phyloP scores from a whole-genome alignment of 2,329 filamentous ascomycete genomes.

The Arthrobotrys sphaeroides region DNA sequence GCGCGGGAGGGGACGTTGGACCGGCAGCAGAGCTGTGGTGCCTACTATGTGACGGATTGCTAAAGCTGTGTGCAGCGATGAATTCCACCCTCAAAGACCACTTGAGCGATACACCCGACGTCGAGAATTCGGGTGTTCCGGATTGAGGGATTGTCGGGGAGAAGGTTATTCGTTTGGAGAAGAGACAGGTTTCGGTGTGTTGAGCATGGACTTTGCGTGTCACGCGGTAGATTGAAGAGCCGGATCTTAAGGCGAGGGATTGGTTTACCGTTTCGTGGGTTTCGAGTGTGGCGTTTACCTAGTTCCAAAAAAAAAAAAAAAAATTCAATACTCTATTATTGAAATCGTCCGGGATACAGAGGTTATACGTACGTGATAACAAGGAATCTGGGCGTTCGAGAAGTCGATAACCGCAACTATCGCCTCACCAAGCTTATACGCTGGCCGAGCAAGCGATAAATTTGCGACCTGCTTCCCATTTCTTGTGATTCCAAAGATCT shows the following conservation, averaged over 20 bases:
- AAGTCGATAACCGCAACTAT: slow-evolving; percentile 88
- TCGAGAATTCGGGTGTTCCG: slow-evolving; percentile 90
- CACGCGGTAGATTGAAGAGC: slow-evolving; percentile 84
- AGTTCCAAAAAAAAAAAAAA: neutral
- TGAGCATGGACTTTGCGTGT: slow-evolving; percentile 83
- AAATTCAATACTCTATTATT: no score
- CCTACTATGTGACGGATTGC: slow-evolving; percentile 50
- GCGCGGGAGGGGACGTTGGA: slow-evolving; percentile 59
- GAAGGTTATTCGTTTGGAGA: slow-evolving; percentile 80
- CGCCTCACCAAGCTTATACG: slow-evolving; percentile 87
- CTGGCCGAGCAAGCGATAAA: slow-evolving; percentile 84
- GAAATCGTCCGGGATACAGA: no score
- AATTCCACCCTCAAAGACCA: slow-evolving; percentile 95
- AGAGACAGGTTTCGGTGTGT: slow-evolving; percentile 83
- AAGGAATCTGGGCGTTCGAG: slow-evolving; percentile 76
- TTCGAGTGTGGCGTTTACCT: slow-evolving; percentile 77
- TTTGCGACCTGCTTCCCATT: slow-evolving; percentile 92
- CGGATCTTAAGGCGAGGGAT: slow-evolving; percentile 81
- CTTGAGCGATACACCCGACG: slow-evolving; percentile 83
- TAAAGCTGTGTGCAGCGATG: slow-evolving; percentile 73
- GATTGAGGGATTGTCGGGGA: slow-evolving; percentile 81
- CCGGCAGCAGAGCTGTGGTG: slow-evolving; percentile 56
- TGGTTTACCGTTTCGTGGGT: slow-evolving; percentile 84
- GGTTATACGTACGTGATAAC: slow-evolving; percentile 74
- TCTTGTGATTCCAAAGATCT: slow-evolving; percentile 84